Evolutionary conservation across 352 stramenopile genomes (phyloP).

Genomic region (Aphanomyces astaci): DNA sequence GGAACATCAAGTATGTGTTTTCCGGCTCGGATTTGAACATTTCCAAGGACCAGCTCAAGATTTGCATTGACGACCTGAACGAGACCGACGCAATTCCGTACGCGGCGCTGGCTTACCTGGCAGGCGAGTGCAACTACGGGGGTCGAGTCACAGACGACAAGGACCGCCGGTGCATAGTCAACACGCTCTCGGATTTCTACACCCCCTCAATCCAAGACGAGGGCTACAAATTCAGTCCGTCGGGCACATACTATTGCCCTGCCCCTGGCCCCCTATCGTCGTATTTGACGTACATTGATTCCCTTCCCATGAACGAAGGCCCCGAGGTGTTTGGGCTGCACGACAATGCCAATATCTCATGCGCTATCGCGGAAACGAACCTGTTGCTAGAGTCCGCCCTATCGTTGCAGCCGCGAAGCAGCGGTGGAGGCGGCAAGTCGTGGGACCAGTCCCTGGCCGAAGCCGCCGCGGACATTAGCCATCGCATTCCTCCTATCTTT

Average conservation of each 20-base stretch:
- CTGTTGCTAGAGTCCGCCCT: conserved; percentile 83
- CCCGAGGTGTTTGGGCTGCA: conserved; percentile 82
- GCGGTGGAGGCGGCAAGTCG: conserved; percentile 69
- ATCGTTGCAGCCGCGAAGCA: conserved; percentile 81
- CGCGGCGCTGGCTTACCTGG: conserved; percentile 85
- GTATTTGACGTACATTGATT: conserved; percentile 76
- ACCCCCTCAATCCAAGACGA: conserved; percentile 65
- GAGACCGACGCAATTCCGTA: conserved; percentile 73
- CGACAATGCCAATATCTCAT: conserved; percentile 86
- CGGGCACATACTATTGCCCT: conserved; percentile 74
- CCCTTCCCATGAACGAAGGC: conserved; percentile 75
- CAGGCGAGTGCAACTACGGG: conserved; percentile 93
- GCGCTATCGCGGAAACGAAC: conserved; percentile 79
- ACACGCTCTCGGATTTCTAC: conserved; percentile 82
- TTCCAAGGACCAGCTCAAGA: conserved; percentile 80
- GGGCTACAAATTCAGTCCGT: conserved; percentile 73
- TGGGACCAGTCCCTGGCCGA: conserved; percentile 86
- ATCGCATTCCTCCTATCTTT: conserved; percentile 62
- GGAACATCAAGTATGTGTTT: conserved; percentile 88
- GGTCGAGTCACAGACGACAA: conserved; percentile 93
- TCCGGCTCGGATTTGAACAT: conserved; percentile 78
- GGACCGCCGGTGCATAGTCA: conserved; percentile 82
- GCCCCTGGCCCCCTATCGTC: conserved; percentile 34
- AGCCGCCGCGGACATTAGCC: conserved; percentile 81
- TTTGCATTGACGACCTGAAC: conserved; percentile 66